Evolutionary conservation across 2,329 filamentous ascomycete species (phyloP).

Genomic region (Helminthosporium solani): DNA sequence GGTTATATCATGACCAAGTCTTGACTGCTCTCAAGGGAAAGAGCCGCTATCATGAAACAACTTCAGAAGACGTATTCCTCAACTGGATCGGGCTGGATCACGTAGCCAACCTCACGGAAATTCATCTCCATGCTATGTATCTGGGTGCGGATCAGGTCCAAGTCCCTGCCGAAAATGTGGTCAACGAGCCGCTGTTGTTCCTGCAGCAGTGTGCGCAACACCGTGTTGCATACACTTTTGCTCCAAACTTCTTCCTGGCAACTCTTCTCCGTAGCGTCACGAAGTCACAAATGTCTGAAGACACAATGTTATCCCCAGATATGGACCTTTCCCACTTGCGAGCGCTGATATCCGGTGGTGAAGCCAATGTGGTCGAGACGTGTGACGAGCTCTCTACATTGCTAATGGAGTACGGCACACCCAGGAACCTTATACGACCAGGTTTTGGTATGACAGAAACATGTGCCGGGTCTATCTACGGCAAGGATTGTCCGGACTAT

Average conservation of each 20-base stretch:
- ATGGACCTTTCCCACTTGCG: constrained; percentile 34
- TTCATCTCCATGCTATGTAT: constrained; percentile 53
- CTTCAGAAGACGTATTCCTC: constrained; percentile 26
- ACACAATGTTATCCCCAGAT: background rate
- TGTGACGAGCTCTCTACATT: constrained; percentile 28
- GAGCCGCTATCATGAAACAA: constrained; percentile 1
- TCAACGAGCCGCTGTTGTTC: constrained; percentile 44
- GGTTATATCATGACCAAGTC: constrained; percentile 47
- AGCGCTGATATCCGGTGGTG: constrained; percentile 48
- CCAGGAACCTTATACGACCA: constrained; percentile 39
- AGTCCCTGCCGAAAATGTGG: constrained; percentile 45
- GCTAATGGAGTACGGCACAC: constrained; percentile 37
- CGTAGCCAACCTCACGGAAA: constrained; percentile 54
- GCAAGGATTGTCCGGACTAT: constrained; percentile 43
- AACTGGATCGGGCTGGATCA: constrained; percentile 57
- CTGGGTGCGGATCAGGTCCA: constrained; percentile 50
- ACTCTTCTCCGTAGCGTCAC: constrained; percentile 11
- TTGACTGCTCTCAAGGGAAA: constrained; percentile 48
- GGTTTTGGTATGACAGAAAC: constrained; percentile 57
- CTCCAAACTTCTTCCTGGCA: constrained; percentile 47
- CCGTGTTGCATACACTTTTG: constrained; percentile 48
- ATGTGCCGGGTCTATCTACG: constrained; percentile 53
- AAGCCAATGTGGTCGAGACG: constrained; percentile 46
- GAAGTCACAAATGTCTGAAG: background rate
- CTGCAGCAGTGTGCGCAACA: constrained; percentile 45